Conservation (phyloP, 169 alveolate genomes). For the Eimeria falciformis region DNA sequence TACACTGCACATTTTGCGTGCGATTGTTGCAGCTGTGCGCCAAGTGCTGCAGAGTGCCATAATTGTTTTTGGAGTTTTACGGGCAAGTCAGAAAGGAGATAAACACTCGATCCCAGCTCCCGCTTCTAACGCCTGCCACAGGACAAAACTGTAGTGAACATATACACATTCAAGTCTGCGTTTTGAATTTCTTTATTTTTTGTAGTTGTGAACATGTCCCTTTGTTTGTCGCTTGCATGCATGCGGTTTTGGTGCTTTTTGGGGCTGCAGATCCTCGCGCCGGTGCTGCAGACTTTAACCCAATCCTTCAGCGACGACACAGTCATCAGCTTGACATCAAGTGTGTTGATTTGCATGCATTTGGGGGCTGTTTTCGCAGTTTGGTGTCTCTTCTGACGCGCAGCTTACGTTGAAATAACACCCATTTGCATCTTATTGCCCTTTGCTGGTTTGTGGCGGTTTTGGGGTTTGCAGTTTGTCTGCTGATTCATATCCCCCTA, state of each 20-base stretch:
- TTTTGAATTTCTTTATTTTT: too few relatives aligned
- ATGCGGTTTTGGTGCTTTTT: not conserved
- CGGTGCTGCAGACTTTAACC: constrained; percentile 70
- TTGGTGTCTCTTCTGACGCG: not conserved
- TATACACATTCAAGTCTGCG: too few relatives aligned
- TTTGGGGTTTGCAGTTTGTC: constrained; percentile 36
- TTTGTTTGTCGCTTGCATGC: not conserved
- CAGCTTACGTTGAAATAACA: too few relatives aligned
- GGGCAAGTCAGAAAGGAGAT: not conserved
- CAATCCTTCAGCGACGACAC: constrained; percentile 76
- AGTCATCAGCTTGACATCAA: constrained; percentile 51
- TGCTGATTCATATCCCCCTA: constrained; percentile 62
- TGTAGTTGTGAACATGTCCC: not conserved
- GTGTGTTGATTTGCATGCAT: not conserved
- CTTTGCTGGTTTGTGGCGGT: not conserved
- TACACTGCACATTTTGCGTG: too few relatives aligned
- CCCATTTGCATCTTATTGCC: too few relatives aligned
- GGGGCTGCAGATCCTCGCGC: constrained; percentile 56
- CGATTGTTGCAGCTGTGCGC: constrained; percentile 42
- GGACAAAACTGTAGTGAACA: too few relatives aligned
- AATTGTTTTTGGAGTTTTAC: constrained; percentile 33
- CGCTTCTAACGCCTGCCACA: too few relatives aligned
- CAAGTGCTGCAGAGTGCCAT: constrained; percentile 54
- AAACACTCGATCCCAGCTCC: too few relatives aligned
- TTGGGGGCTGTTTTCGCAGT: not conserved